phyloP scores from a whole-genome alignment of 2,329 filamentous ascomycete species.

The Apiospora phragmitis region DNA sequence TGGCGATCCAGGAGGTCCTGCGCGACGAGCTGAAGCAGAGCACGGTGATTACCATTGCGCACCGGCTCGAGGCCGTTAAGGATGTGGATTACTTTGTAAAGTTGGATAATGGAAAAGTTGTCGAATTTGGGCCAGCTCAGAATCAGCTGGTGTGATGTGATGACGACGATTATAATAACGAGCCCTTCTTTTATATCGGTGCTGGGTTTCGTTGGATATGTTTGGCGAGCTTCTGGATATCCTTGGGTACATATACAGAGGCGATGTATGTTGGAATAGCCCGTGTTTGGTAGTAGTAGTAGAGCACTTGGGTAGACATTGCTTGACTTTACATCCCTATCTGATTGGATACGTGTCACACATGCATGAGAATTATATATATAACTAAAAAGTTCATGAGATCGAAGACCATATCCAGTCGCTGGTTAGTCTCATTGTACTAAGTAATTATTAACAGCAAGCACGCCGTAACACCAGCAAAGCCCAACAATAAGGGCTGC shows the following conservation, averaged over 20 bases:
- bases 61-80: conserved; percentile 62
- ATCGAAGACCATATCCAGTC: not conserved
- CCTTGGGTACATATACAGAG: not conserved
- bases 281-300: not conserved
- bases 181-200: not conserved
- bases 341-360: no score
- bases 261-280: not conserved
- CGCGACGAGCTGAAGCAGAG: conserved; percentile 54
- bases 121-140: conserved; percentile 45
- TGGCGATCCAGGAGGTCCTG: conserved; percentile 57
- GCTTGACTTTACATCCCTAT: no score
- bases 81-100: conserved; percentile 57
- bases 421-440: not conserved
- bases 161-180: not conserved
- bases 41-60: conserved; percentile 68
- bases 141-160: not conserved
- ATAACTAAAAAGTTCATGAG: not conserved
- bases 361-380: no score
- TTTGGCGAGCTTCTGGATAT: not conserved
- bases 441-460: not conserved
- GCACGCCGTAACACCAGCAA: not conserved
- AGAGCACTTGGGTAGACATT: not conserved
- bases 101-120: conserved; percentile 51
- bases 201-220: not conserved
- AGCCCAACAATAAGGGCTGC: not conserved